Percentiles rank a stretch among this genome's conserved stretches.
These are phyloP conservation scores for Mycosarcoma mackinlayi DNA, from an alignment of 1,284 basidiomycete genomes.

Conservation along the genomic window DNA sequence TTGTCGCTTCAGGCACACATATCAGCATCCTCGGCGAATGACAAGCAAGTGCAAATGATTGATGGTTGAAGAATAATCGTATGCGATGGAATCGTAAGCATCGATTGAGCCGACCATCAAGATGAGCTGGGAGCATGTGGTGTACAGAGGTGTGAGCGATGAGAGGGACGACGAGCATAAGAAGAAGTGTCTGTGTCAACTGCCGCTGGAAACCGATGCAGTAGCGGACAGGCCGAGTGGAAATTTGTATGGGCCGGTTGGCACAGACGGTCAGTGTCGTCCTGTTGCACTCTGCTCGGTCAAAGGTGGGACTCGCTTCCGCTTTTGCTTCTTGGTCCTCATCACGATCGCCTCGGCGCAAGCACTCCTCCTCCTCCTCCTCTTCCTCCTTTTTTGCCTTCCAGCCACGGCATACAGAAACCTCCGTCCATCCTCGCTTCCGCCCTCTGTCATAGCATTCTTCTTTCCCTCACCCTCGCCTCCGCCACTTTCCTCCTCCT, in stretches of 20 bases:
- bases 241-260: conserved; percentile 2
- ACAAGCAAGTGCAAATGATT: too few relatives aligned
- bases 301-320: conserved; percentile 7
- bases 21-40: background rate
- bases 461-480: background rate
- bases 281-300: conserved; percentile 3
- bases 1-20: background rate
- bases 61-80: too few relatives aligned
- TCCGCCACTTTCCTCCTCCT: background rate
- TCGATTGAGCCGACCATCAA: too few relatives aligned
- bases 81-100: too few relatives aligned
- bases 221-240: conserved; percentile 1
- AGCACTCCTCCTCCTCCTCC: background rate
- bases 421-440: background rate
- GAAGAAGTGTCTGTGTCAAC: background rate
- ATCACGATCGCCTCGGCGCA: conserved; percentile 2
- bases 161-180: background rate
- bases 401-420: too few relatives aligned
- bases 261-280: conserved; percentile 1
- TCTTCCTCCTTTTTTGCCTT: background rate
- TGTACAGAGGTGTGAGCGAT: too few relatives aligned
- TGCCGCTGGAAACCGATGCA: background rate
- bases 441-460: background rate
- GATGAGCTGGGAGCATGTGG: too few relatives aligned
- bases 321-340: conserved; percentile 11